Conservation (phyloP, 2,329 filamentous ascomycete genomes). For the Ceratocystis colombiana region DNA sequence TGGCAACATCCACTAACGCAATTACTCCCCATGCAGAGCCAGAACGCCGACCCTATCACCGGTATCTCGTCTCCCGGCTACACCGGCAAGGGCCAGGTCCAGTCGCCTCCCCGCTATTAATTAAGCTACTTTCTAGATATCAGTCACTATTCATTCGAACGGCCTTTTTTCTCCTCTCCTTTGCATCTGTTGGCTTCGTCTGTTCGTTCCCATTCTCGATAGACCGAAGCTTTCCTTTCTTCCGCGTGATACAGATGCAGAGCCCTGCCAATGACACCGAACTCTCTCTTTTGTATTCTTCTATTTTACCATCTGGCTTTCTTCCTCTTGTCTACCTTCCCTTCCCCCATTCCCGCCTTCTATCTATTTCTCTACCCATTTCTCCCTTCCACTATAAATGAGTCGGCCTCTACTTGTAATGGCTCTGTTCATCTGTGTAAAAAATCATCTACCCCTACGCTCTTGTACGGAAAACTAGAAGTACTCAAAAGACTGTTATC, state of each 20-base stretch:
- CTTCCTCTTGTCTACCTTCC: background rate
- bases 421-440: background rate
- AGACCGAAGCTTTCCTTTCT: conserved; percentile 28
- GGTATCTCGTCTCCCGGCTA: conserved; percentile 74
- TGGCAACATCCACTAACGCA: conserved; percentile 23
- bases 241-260: conserved; percentile 17
- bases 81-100: conserved; percentile 66
- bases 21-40: conserved; percentile 45
- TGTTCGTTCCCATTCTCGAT: conserved; percentile 33
- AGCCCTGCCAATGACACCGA: conserved; percentile 12
- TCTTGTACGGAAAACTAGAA: background rate
- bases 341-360: background rate
- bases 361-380: no score
- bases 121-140: conserved; percentile 23
- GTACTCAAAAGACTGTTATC: background rate
- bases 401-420: background rate
- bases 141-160: conserved; percentile 24
- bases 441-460: background rate
- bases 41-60: conserved; percentile 78
- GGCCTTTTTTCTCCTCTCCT: conserved; percentile 26
- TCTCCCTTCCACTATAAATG: background rate
- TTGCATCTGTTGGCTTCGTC: conserved; percentile 26
- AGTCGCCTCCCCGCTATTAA: conserved; percentile 51
- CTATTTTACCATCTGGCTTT: background rate
- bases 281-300: conserved; percentile 7